phyloP scores from a whole-genome alignment of 2,329 filamentous ascomycete genomes.

The Colletotrichum brevisporum region DNA sequence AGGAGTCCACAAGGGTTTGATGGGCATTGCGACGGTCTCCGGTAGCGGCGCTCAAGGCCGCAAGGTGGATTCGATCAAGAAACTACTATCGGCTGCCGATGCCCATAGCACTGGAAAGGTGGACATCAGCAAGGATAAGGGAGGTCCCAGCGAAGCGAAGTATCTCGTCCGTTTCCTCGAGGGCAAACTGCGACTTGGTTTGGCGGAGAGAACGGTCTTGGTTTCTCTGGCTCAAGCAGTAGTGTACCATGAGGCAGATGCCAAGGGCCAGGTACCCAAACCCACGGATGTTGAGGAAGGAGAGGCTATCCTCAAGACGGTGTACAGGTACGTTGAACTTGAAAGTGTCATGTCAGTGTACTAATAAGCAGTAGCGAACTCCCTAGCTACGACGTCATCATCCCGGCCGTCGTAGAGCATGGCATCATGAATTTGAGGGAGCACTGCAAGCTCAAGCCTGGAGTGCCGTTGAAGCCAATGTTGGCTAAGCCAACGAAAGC shows the following conservation, averaged over 20 bases:
- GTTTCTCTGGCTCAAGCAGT: constrained; percentile 92
- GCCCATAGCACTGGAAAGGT: constrained; percentile 80
- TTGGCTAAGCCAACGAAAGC: constrained; percentile 98
- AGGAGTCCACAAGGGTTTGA: constrained; percentile 88
- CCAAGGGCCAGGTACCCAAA: constrained; percentile 78
- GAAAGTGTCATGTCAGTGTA: not conserved
- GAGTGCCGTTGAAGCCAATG: constrained; percentile 98
- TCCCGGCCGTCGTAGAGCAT: constrained; percentile 88
- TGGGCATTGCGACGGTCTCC: constrained; percentile 88
- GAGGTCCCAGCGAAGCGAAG: constrained; percentile 94
- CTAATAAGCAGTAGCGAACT: constrained; percentile 78
- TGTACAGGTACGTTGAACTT: constrained; percentile 77
- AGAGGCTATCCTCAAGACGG: constrained; percentile 87
- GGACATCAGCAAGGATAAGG: constrained; percentile 93
- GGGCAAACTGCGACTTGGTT: constrained; percentile 90
- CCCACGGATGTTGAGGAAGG: constrained; percentile 85
- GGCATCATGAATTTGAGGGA: constrained; percentile 88
- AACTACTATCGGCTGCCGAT: constrained; percentile 92
- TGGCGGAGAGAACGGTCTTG: constrained; percentile 93
- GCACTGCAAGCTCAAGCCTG: constrained; percentile 91
- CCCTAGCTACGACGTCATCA: constrained; percentile 94
- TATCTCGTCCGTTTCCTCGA: constrained; percentile 94
- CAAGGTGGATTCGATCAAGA: constrained; percentile 96
- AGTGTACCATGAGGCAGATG: constrained; percentile 84
- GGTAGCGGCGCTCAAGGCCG: constrained; percentile 90